A percentile compares a stretch with the other conserved stretches of the same genome.
These are phyloP conservation scores for Rhododendron williamsianum DNA, from an alignment of 148 eudicot species.

Conservation along the genomic window DNA sequence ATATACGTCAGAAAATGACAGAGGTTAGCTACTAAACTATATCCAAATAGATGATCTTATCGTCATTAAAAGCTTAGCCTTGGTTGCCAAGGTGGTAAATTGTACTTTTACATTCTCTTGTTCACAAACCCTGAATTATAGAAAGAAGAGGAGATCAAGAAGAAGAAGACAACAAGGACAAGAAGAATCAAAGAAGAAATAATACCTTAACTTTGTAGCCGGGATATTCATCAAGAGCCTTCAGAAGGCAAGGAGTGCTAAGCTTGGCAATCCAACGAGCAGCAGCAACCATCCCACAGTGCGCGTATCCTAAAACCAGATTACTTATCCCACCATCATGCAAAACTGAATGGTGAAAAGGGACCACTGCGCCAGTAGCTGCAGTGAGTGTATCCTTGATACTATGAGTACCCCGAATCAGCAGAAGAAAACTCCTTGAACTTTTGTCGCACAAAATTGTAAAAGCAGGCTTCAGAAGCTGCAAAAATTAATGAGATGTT, in stretches of 20 bases:
- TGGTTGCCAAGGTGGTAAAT: neutral
- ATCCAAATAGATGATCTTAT: neutral
- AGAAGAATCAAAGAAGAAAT: neutral
- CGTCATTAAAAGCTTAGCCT: neutral
- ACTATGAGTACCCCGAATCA: constrained; percentile 97
- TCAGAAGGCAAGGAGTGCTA: constrained; percentile 62
- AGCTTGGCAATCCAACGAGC: constrained; percentile 98
- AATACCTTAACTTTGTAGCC: constrained; percentile 62
- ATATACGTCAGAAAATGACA: neutral
- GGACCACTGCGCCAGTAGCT: constrained; percentile 91
- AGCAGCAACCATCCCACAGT: constrained; percentile 99
- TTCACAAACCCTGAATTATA: neutral
- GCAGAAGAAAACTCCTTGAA: constrained; percentile 67
- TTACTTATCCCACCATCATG: constrained; percentile 89
- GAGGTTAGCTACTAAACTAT: neutral
- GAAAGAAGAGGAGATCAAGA: neutral
- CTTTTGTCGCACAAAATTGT: constrained; percentile 70
- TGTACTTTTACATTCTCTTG: neutral
- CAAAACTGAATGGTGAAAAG: constrained; percentile 93
- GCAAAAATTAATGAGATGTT: constrained; percentile 16
- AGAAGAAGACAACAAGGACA: neutral
- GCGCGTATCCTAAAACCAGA: constrained; percentile 88
- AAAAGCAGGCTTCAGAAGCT: constrained; percentile 96
- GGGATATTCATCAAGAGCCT: constrained; percentile 65
- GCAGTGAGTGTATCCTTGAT: constrained; percentile 94